Base-by-base conservation (phyloP, 164 flowering plant genomes). In the Pachysandra terminalis region DNA sequence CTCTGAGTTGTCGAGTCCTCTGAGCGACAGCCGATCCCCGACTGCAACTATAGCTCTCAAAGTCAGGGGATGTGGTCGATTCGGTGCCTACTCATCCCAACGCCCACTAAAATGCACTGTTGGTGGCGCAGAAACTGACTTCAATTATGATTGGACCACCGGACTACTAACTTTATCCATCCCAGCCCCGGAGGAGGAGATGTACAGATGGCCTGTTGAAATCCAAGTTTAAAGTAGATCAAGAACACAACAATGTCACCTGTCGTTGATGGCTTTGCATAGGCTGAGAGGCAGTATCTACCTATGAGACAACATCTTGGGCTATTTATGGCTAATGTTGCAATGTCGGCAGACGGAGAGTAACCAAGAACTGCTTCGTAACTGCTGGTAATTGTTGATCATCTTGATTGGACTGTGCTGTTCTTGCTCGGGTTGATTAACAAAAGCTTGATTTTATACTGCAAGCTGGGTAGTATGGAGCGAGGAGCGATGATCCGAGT, bases 61-160 rank as follows among this genome's bases (percentile, higher is more conserved):
- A 72, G 87, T 81, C 58, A 74, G 95, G 37, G 98, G 98, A 49
- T 84, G 88, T 57, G 95, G 98, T 6, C 79, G 83, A 19, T 94
- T 91, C 54, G 98, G 98, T 0, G 83, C 82, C 17, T 94, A 86
- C 81, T 86, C 83, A 22, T 88, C 98, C 56, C 93, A 90, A 72
- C 69, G 70, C 21, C 98, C 98, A 19, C 71, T 86, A 41, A 85
- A 79, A 59, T 87, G 93, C 84, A 71, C n/a, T 0, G 87, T 90
- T 40, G 95, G 66, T 19, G 66, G 68, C 2, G 53, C 16, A 0
- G 87, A 82, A 51, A 75, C 79, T 0, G 81, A 78, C 10, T 91
- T 88, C 68, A 57, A 64, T 40, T 89, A 94, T 24, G 81, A 86
- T 68, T 27, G 79, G 0, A 73, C 56, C 14, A 82, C 65, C 24